Percentiles rank a stretch among this genome's conserved stretches.
Conservation (phyloP, 371 early-diverging fungal genomes). For the Blastocladiella emersonii region DNA sequence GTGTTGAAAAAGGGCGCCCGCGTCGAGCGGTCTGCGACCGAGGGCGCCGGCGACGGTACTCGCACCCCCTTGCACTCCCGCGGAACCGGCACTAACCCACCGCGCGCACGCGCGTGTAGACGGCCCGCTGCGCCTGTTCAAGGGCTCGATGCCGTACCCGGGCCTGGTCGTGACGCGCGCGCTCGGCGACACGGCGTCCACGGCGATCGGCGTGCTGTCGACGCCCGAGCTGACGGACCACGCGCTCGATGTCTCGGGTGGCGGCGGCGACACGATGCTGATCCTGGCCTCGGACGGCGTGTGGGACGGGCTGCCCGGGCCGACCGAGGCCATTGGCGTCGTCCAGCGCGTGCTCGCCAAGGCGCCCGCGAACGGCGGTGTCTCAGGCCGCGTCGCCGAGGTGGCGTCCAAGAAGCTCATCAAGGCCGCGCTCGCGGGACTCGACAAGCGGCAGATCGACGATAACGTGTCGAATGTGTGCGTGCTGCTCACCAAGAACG, state of each 20-base stretch:
- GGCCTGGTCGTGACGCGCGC: constrained; percentile 9
- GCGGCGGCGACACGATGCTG: neutral
- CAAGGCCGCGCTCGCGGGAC: neutral
- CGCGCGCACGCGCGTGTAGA: no score
- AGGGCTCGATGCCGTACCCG: constrained; percentile 8
- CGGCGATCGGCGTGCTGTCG: constrained; percentile 5
- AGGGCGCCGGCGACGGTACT: neutral
- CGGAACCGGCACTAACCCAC: no score
- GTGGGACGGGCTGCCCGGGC: constrained; percentile 5
- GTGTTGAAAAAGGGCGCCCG: constrained; percentile 1
- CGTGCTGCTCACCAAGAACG: neutral
- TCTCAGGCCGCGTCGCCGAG: neutral
- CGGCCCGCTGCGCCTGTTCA: constrained; percentile 8
- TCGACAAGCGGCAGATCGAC: constrained; percentile 2
- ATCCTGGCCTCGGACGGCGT: constrained; percentile 9
- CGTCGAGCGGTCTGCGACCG: constrained; percentile 2
- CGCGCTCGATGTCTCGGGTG: neutral
- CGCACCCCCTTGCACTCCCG: neutral
- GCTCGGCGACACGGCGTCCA: constrained; percentile 7
- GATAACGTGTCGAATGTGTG: constrained; percentile 8
- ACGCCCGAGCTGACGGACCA: constrained; percentile 2
- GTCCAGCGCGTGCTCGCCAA: neutral
- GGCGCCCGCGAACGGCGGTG: neutral
- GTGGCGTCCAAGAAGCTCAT: neutral
- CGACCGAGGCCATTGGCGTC: neutral